phyloP scores from a whole-genome alignment of 352 stramenopile genomes.

The Phytophthora ramorum region DNA sequence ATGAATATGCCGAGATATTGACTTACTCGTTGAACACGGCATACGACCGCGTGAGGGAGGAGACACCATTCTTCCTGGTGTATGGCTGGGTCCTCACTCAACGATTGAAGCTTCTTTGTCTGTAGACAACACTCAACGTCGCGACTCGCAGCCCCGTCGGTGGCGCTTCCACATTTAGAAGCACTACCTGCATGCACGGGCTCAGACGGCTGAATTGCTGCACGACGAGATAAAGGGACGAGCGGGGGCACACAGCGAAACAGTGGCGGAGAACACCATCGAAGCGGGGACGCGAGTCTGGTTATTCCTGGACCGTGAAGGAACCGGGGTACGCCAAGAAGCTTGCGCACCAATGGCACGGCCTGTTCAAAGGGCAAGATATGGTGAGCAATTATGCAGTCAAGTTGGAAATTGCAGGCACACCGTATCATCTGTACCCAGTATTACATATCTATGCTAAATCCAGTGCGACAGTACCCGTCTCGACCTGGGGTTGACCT shows the following conservation, averaged over 20 bases:
- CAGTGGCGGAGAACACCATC: background rate
- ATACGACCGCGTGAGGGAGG: background rate
- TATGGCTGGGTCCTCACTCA: background rate
- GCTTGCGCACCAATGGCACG: background rate
- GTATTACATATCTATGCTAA: background rate
- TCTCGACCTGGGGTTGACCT: background rate
- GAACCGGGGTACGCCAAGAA: background rate
- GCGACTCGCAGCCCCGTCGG: background rate
- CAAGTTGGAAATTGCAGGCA: background rate
- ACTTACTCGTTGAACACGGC: slow-evolving; percentile 34
- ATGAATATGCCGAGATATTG: slow-evolving; percentile 33
- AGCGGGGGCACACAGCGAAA: background rate
- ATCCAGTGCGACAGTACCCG: background rate
- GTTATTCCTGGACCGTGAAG: background rate
- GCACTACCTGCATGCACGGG: background rate
- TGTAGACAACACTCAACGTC: background rate
- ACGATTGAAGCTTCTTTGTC: background rate
- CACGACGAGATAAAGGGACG: background rate
- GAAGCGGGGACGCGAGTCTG: background rate
- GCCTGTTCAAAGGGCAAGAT: background rate
- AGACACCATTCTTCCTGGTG: background rate
- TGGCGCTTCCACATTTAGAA: background rate
- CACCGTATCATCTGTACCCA: background rate
- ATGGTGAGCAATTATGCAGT: background rate
- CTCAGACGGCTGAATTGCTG: background rate